phyloP scores from a whole-genome alignment of 345 rosid species.

The Salix viminalis region DNA sequence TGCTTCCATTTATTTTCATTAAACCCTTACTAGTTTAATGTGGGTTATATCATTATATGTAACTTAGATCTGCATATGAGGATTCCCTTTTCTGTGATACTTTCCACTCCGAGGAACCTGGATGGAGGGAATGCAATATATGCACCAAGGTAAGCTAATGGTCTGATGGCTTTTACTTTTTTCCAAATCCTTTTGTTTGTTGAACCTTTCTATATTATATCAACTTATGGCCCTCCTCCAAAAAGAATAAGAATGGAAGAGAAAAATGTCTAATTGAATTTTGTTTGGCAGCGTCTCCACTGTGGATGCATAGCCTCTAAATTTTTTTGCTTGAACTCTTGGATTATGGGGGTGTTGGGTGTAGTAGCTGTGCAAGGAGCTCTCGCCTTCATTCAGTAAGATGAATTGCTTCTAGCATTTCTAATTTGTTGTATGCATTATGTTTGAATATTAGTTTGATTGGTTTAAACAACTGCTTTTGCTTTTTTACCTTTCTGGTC shows the following conservation, averaged over 20 bases:
- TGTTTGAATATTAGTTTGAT: neutral
- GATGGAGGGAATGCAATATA: constrained; percentile 80
- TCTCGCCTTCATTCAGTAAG: constrained; percentile 46
- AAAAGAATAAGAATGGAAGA: neutral
- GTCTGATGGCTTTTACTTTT: neutral
- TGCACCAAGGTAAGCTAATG: constrained; percentile 54
- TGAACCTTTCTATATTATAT: neutral
- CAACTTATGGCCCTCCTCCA: neutral
- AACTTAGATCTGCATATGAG: constrained; percentile 68
- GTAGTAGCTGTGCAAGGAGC: constrained; percentile 47
- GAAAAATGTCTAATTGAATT: constrained; percentile 9
- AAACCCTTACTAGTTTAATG: neutral
- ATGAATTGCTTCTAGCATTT: constrained; percentile 12
- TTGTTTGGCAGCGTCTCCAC: constrained; percentile 62
- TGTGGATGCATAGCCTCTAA: constrained; percentile 86
- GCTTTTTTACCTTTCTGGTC: constrained; percentile 1
- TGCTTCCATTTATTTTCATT: neutral
- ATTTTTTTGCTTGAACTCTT: constrained; percentile 45
- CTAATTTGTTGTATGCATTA: neutral
- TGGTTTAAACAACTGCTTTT: constrained; percentile 1
- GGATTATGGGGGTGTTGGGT: constrained; percentile 83
- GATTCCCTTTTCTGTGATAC: constrained; percentile 55
- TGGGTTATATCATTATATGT: neutral
- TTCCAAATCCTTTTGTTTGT: neutral
- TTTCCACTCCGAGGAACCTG: constrained; percentile 70